Base-by-base conservation (phyloP, 1,284 basidiomycete species). In the Heterobasidion irregulare region DNA sequence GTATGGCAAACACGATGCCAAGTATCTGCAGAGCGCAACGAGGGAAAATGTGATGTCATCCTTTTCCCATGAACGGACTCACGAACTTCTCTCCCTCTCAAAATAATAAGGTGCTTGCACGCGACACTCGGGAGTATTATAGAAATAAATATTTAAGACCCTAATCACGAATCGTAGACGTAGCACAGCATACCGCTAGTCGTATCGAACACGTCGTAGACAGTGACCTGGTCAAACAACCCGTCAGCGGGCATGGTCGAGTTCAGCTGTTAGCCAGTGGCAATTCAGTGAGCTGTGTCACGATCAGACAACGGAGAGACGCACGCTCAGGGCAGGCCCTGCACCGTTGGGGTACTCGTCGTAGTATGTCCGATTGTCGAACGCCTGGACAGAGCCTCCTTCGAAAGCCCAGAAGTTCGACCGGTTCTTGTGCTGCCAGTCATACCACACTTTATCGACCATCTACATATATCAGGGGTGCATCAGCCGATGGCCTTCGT, bases 391-490 rank as follows among this genome's bases (percentile, higher is more conserved):
- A 0, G 68, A 64, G 8, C 72, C 71, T 35, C 71, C 72, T 19
- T 60, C 57, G 56, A 64, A 71, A 26, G 62, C 63, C 58, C 61
- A 63, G 52, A 59, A 62, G 62, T 70, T 70, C 8, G 47, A 50
- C 0, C 59, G 43, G 55, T 68, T 46, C 15, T 56, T 58, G 56
- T 62, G 57, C 58, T 73, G 72, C 72, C 72, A 74, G 53, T 72
- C 68, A 36, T 58, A 68, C 71, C 71, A 74, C 7, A 73, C 56
- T 57, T 70, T 71, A 58, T 73, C 71, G 13, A 73, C 63, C 71
- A 73, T 73, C 71, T 72, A 41, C 32, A 48, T 10, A 33, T 16
- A 19, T 19, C n/a, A 26, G 6, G 43, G n/a, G 2, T 32, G 34
- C 9, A 49, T 26, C 50, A 13, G 19, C n/a, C 43, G 8, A 33